phyloP scores from a whole-genome alignment of 371 early-diverging fungal genomes.

The Gilbertella persicaria region DNA sequence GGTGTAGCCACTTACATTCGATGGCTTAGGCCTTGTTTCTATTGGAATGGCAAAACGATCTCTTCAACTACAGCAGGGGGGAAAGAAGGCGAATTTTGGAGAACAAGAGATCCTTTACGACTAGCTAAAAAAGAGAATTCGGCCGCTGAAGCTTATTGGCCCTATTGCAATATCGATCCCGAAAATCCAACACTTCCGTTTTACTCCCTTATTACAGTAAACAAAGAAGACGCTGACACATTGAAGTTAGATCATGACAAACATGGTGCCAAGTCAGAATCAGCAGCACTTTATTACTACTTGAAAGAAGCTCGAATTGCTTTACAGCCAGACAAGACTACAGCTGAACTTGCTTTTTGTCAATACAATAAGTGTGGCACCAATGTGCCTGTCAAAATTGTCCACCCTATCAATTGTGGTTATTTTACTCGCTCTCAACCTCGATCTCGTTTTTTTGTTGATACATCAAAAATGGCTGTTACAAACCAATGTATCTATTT shows the following conservation, averaged over 20 bases:
- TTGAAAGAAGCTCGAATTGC: conserved; percentile 44
- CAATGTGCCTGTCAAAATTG: conserved; percentile 55
- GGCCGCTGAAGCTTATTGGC: conserved; percentile 63
- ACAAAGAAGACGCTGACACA: conserved; percentile 52
- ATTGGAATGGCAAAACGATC: conserved; percentile 68
- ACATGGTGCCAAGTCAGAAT: conserved; percentile 18
- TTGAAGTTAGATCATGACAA: conserved; percentile 37
- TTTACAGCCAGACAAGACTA: conserved; percentile 42
- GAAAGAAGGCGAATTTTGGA: conserved; percentile 63
- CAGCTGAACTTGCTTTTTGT: conserved; percentile 52
- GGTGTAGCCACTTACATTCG: conserved; percentile 38
- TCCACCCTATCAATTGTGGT: conserved; percentile 70
- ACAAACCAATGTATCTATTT: conserved; percentile 69
- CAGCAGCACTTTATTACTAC: conserved; percentile 39
- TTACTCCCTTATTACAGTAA: conserved; percentile 59
- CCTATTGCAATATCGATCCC: conserved; percentile 22
- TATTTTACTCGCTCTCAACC: conserved; percentile 64
- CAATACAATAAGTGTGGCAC: conserved; percentile 59
- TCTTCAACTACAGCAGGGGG: conserved; percentile 16
- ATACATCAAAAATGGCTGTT: conserved; percentile 34
- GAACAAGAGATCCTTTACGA: conserved; percentile 53
- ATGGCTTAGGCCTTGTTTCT: conserved; percentile 64
- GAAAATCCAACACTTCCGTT: conserved; percentile 16
- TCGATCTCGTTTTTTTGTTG: conserved; percentile 61
- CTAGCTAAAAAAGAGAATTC: conserved; percentile 60